Evolutionary conservation across 2,329 filamentous ascomycete genomes (phyloP).

Genomic region (Arthrobotrys sphaeroides): DNA sequence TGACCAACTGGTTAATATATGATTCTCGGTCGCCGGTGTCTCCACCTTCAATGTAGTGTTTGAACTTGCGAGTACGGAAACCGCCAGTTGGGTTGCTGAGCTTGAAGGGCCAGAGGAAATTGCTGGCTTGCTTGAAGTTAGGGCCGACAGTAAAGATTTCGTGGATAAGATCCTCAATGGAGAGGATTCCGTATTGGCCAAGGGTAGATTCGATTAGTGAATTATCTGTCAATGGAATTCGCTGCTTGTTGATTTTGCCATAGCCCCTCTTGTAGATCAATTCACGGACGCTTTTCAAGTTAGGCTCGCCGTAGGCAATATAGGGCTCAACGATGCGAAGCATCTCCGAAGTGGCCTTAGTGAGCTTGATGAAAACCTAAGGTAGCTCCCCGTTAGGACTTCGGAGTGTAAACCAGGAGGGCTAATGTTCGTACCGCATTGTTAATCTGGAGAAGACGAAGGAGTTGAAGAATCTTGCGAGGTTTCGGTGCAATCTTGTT

Average conservation of each 20-base stretch:
- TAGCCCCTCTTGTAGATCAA: conserved; percentile 99
- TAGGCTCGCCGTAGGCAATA: conserved; percentile 99
- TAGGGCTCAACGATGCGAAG: conserved; percentile 98
- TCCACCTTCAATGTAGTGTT: conserved; percentile 98
- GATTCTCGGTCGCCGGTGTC: conserved; percentile 99
- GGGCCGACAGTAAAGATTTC: conserved; percentile 98
- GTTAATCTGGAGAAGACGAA: conserved; percentile 99
- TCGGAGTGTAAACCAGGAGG: background rate
- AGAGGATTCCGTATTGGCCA: conserved; percentile 98
- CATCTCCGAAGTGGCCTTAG: conserved; percentile 98
- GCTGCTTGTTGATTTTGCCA: conserved; percentile 98
- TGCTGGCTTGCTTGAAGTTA: conserved; percentile 99
- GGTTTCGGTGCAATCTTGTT: conserved; percentile 99
- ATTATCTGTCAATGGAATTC: conserved; percentile 95
- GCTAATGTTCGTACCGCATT: conserved; percentile 72
- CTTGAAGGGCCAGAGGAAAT: conserved; percentile 99
- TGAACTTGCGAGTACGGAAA: conserved; percentile 97
- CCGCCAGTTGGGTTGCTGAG: conserved; percentile 97
- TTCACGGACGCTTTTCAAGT: conserved; percentile 98
- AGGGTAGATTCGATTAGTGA: conserved; percentile 95
- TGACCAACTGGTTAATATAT: conserved; percentile 93
- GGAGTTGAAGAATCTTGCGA: conserved; percentile 99
- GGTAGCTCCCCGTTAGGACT: background rate
- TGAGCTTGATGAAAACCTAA: conserved; percentile 85
- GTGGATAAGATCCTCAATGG: conserved; percentile 98